Evolutionary conservation across 441 rosid genomes (phyloP).

Genomic region (Flueggea neowawraea): DNA sequence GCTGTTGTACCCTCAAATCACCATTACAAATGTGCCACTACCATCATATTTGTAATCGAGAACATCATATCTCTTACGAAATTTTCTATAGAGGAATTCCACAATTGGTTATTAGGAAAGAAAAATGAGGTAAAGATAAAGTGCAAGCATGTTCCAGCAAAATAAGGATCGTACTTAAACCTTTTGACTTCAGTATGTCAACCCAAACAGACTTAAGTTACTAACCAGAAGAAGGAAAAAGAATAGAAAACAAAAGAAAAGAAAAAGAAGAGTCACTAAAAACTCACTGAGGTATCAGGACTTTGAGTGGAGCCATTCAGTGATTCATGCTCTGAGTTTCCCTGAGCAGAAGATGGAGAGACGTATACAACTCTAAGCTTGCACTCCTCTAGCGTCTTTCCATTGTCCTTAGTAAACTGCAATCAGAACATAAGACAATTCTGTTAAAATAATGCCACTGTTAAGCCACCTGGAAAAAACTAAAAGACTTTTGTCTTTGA

Average conservation of each 20-base stretch:
- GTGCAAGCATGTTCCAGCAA: too few relatives aligned
- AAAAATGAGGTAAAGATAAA: too few relatives aligned
- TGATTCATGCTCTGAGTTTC: conserved; percentile 50
- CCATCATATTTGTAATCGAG: too few relatives aligned
- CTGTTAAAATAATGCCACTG: conserved; percentile 4
- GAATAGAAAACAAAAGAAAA: too few relatives aligned
- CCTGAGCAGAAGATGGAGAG: conserved; percentile 50
- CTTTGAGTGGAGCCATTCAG: conserved; percentile 40
- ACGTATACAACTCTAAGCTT: conserved; percentile 84
- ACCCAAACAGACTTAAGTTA: background rate
- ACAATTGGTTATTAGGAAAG: too few relatives aligned
- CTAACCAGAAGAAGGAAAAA: background rate
- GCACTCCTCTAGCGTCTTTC: conserved; percentile 69
- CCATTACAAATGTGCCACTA: too few relatives aligned
- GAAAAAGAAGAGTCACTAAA: background rate
- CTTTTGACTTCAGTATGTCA: background rate
- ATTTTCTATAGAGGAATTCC: too few relatives aligned
- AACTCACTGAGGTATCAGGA: conserved; percentile 70
- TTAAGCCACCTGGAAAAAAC: background rate
- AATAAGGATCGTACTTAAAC: background rate
- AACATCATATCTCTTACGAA: too few relatives aligned
- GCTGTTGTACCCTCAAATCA: too few relatives aligned
- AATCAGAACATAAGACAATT: conserved; percentile 16
- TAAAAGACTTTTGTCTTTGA: background rate
- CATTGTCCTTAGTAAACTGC: conserved; percentile 79